Evolutionary conservation across 768 basidiomycete genomes (phyloP), one percentile per base, ranked within the genome.

Genomic region (Suillus brevipes): DNA sequence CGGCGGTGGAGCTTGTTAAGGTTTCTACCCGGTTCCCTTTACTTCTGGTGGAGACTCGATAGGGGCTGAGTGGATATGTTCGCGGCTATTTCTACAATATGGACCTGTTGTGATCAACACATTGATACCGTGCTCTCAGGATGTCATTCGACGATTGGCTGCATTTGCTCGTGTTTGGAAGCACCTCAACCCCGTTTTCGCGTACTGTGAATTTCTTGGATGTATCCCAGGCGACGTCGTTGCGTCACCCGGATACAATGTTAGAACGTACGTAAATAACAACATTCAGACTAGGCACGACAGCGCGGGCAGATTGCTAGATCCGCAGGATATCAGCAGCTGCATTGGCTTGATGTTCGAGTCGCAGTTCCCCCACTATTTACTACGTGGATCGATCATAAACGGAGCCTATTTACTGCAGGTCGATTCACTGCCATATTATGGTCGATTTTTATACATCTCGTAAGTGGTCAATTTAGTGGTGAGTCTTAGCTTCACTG

Each of bases 11-110:
- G 45, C 74, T 90, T 38, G 89, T 87, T 25, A 91, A 89, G 68
- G 86, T 91, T 20, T 87, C 87, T 47, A 82, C 89, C 50, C 82
- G 92, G 64, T 92, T 94, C 76, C 90, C 90, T 18, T 78, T 93
- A 71, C 77, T 94, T 55, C 81, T 92, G 64, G 81, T 91, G 64
- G 88, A 85, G 62, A 58, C 60, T 62, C 69, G 72, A 65, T 76
- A 68, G 52, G 65, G 67, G 63, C 42, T 64, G 52, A 61, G 62
- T 67, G 25, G 65, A 70, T 66, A 38, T 47, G 64, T 66, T 56
- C 61, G 62, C 25, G 25, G 28, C 38, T 59, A 59, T 59, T 59
- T 31, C 38, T 58, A 58, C 16, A 6, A 42, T 28, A 38, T 25
- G 58, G 25, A 42, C 25, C 25, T 28, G 10, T 42, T 59, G 20